phyloP scores from a whole-genome alignment of 2,329 filamentous ascomycete species.

The Lachnellula subtilissima region DNA sequence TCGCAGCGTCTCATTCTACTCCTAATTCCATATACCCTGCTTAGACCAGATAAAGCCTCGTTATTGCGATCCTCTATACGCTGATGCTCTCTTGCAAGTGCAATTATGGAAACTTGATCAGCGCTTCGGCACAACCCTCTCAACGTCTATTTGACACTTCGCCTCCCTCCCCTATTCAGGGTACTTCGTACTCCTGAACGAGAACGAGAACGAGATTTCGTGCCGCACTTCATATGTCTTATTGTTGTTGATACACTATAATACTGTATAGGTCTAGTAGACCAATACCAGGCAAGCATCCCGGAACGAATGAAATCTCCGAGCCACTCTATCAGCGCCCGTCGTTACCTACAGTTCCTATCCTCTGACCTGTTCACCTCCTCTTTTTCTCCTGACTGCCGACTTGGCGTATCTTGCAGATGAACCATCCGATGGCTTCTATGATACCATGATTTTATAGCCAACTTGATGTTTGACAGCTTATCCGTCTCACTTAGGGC shows the following conservation, averaged over 20 bases:
- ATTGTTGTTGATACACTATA: not conserved
- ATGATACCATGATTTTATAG: not conserved
- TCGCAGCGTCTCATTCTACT: not conserved
- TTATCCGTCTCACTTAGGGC: not conserved
- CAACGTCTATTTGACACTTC: too few species aligned
- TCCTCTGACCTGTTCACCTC: not conserved
- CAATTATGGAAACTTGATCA: not conserved
- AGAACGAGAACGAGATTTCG: too few species aligned
- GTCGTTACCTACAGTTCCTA: not conserved
- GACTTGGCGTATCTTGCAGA: not conserved
- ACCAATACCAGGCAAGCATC: not conserved
- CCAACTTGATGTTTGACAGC: not conserved
- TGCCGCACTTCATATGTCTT: not conserved
- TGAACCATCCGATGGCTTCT: not conserved
- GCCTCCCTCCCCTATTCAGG: too few species aligned
- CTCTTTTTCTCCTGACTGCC: not conserved
- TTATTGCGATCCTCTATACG: not conserved
- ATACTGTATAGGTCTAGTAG: not conserved
- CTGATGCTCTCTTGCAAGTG: not conserved
- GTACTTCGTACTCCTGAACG: too few species aligned
- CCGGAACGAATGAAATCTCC: not conserved
- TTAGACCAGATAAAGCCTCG: not conserved
- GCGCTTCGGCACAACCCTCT: too few species aligned
- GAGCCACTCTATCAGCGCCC: not conserved
- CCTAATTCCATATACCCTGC: not conserved